Percentiles rank a stretch among this genome's conserved stretches.
Conservation (phyloP, 1,139 yeast genomes). For the Geotrichum klebahnii region DNA sequence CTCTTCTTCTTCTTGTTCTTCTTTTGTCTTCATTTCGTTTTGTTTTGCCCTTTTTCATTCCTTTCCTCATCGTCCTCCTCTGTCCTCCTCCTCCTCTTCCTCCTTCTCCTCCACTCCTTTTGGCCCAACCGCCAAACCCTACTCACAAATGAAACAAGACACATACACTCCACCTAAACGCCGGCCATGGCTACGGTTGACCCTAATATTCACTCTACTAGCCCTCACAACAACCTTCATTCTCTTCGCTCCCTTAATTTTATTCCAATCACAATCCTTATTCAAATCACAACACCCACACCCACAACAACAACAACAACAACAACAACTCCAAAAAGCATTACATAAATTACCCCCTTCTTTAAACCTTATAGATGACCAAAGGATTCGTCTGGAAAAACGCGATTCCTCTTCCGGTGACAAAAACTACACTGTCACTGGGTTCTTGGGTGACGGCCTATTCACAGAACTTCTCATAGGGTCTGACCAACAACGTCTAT, state of each 20-base stretch:
- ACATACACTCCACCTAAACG: constrained; percentile 2
- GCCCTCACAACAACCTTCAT: background rate
- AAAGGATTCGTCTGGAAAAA: background rate
- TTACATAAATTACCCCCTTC: background rate
- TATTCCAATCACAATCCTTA: background rate
- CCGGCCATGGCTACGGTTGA: background rate
- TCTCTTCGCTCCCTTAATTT: background rate
- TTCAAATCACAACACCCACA: background rate
- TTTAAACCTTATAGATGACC: background rate
- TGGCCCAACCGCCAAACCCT: too few relatives aligned
- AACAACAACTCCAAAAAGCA: too few relatives aligned
- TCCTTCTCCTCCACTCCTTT: background rate
- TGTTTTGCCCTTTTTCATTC: background rate
- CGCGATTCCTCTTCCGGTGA: background rate
- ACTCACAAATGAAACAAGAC: too few relatives aligned
- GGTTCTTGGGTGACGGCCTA: constrained; percentile 17
- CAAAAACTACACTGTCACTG: constrained; percentile 6
- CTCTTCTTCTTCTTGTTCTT: too few relatives aligned
- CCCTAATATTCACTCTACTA: background rate
- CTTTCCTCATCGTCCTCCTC: background rate
- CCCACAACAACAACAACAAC: background rate
- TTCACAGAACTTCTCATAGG: constrained; percentile 12
- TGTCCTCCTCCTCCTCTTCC: background rate
- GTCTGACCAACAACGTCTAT: constrained; percentile 8
- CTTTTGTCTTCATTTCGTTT: background rate